phyloP scores from a whole-genome alignment of 306 rosid species.

The Lagenaria siceraria region DNA sequence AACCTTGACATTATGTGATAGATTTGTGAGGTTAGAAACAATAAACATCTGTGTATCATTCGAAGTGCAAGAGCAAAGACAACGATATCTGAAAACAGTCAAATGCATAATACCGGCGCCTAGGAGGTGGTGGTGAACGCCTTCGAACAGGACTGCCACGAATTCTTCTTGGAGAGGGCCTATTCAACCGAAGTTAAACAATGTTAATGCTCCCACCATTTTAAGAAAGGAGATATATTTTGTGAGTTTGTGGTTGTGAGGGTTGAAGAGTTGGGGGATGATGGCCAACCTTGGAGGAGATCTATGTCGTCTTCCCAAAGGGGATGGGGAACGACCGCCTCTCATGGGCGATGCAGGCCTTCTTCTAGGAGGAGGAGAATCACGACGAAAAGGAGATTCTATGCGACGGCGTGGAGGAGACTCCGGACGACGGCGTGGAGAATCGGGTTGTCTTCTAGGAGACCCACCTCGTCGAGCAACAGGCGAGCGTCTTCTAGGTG shows the following conservation, averaged over 20 bases:
- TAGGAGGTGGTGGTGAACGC: slow-evolving; percentile 71
- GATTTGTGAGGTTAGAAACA: background rate
- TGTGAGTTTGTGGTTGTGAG: background rate
- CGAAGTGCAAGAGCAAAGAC: background rate
- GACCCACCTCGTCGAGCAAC: slow-evolving; percentile 76
- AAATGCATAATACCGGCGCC: slow-evolving; percentile 65
- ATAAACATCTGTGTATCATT: background rate
- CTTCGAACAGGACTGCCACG: slow-evolving; percentile 87
- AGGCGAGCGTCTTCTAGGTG: slow-evolving; percentile 90
- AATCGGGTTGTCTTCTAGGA: slow-evolving; percentile 58
- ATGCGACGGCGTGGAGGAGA: slow-evolving; percentile 68
- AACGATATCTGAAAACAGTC: background rate
- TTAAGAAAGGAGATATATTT: background rate
- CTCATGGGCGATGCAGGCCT: slow-evolving; percentile 73
- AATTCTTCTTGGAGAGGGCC: slow-evolving; percentile 65
- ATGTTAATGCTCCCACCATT: background rate
- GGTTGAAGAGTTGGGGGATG: background rate
- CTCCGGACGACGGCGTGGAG: slow-evolving; percentile 63
- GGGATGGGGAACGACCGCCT: slow-evolving; percentile 66
- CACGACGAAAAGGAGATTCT: slow-evolving; percentile 82
- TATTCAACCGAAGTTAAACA: slow-evolving; percentile 12
- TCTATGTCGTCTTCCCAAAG: slow-evolving; percentile 60
- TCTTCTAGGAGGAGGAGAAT: slow-evolving; percentile 76
- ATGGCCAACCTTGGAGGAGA: slow-evolving; percentile 67
- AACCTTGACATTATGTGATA: background rate